Evolutionary conservation across 2,329 filamentous ascomycete species (phyloP), one percentile per base, ranked within the genome.

Genomic region (Stylonectria norvegica): DNA sequence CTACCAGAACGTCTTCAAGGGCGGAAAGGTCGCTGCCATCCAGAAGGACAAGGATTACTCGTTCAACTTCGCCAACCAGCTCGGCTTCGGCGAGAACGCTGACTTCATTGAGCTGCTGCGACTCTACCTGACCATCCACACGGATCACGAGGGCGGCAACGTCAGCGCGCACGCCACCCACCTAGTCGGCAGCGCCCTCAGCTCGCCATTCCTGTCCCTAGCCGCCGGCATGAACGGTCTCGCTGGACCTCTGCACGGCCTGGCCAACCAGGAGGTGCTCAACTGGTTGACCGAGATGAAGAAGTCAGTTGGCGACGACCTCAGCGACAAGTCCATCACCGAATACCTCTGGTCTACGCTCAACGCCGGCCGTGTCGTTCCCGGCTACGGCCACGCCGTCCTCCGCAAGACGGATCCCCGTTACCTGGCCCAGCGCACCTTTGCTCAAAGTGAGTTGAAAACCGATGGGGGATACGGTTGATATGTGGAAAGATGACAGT

Each of bases 1-100:
- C 81, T 98, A 98, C 85, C 93, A 95, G 78, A 98, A 98, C 71
- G 85, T 97, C 69, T 98, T 95, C 88, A 96, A 97, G 84, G 93
- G 95, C 65, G 93, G 93, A 75, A 97, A 97, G 85, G 91, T 98
- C 57, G 87, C 89, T 47, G 69, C 89, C 40, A 81, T 95, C 68
- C 85, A 97, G 79, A 94, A 95, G 81, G 91, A 97, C 77, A 93
- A 97, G 86, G 93, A 98, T 69, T 98, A 96, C 78, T 81, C 85
- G 61, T 98, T 85, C 87, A 98, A 98, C 86, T 87, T 98, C 69
- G 90, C 93, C 73, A 97, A 97, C 83, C 89, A 95, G 83, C 89
- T 98, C 60, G 93, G 93, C 63, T 98, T 93, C 69, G 86, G 86
- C 60, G 82, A 85, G 63, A 97, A 98, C 83, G 77, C 81, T 62